Conservation (phyloP, 805 yeast species). For the Schwanniomyces sp. region DNA sequence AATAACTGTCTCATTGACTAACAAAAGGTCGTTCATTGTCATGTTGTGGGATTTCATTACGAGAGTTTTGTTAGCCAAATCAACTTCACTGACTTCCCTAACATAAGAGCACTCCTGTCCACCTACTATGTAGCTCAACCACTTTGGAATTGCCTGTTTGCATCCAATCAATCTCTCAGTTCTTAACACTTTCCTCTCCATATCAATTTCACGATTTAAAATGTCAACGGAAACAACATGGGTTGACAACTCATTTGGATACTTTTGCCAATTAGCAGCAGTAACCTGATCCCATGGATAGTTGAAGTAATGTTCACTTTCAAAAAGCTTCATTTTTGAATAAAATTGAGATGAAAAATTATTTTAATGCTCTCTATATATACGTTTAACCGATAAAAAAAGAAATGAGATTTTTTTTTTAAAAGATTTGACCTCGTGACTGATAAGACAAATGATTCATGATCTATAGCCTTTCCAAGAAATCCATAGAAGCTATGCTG, state of each 20-base stretch:
- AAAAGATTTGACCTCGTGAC: not conserved
- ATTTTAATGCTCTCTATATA: not conserved
- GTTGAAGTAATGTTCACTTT: conserved; percentile 63
- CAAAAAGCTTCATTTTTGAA: conserved; percentile 71
- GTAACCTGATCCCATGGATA: conserved; percentile 95
- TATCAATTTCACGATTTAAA: conserved; percentile 65
- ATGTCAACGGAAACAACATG: conserved; percentile 96
- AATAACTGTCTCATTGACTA: conserved; percentile 84
- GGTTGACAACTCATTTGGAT: conserved; percentile 90
- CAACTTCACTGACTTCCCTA: conserved; percentile 86
- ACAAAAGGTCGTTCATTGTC: conserved; percentile 72
- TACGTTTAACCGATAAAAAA: not conserved
- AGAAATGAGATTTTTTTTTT: not conserved
- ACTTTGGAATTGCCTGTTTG: conserved; percentile 79
- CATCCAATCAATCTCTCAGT: conserved; percentile 90
- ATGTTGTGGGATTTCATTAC: conserved; percentile 84
- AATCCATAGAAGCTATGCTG: too few relatives aligned
- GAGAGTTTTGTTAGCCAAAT: conserved; percentile 59
- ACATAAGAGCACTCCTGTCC: conserved; percentile 74
- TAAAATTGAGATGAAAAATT: not conserved
- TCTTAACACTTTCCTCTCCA: conserved; percentile 46
- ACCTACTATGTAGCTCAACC: conserved; percentile 76
- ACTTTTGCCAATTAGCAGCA: conserved; percentile 94
- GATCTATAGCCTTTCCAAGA: not conserved
- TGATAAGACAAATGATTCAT: not conserved